Conservation (phyloP, 345 rosid species). For the Reutealis trisperma region DNA sequence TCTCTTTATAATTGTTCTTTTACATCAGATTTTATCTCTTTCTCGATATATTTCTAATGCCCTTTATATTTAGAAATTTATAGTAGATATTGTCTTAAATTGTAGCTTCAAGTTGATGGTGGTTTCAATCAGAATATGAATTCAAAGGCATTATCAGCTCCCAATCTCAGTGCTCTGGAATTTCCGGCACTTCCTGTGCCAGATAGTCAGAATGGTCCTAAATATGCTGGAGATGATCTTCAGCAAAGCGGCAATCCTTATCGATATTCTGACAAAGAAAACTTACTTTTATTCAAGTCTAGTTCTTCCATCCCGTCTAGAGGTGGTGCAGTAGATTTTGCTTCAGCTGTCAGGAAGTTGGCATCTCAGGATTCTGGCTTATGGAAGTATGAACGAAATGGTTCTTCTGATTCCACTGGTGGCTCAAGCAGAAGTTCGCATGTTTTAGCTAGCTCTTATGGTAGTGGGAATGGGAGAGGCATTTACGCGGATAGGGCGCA, state of each 20-base stretch:
- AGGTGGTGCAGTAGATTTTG: slow-evolving; percentile 78
- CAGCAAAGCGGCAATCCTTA: slow-evolving; percentile 61
- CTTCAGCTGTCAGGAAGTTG: slow-evolving; percentile 90
- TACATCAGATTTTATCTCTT: background rate
- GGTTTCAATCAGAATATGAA: slow-evolving; percentile 68
- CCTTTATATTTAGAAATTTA: slow-evolving; percentile 9
- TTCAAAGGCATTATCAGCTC: slow-evolving; percentile 66
- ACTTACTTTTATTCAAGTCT: slow-evolving; percentile 68
- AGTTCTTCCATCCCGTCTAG: slow-evolving; percentile 54
- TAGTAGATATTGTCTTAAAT: slow-evolving; percentile 23
- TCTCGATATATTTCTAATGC: background rate
- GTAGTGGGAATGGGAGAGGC: slow-evolving; percentile 65
- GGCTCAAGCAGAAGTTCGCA: slow-evolving; percentile 85
- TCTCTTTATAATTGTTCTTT: slow-evolving; percentile 5
- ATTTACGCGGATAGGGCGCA: slow-evolving; percentile 66
- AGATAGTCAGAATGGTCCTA: slow-evolving; percentile 58
- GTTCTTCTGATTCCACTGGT: slow-evolving; percentile 64
- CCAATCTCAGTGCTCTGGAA: slow-evolving; percentile 75
- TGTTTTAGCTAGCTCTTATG: slow-evolving; percentile 53
- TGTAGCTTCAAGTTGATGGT: slow-evolving; percentile 93
- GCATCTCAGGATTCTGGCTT: slow-evolving; percentile 77
- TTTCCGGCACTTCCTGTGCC: slow-evolving; percentile 75
- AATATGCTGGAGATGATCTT: slow-evolving; percentile 69
- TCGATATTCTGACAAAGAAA: slow-evolving; percentile 70
- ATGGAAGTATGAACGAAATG: slow-evolving; percentile 85